These are phyloP conservation scores for Umbelopsis sp. DNA, from an alignment of 192 early-diverging fungal genomes.

Conservation along the genomic window DNA sequence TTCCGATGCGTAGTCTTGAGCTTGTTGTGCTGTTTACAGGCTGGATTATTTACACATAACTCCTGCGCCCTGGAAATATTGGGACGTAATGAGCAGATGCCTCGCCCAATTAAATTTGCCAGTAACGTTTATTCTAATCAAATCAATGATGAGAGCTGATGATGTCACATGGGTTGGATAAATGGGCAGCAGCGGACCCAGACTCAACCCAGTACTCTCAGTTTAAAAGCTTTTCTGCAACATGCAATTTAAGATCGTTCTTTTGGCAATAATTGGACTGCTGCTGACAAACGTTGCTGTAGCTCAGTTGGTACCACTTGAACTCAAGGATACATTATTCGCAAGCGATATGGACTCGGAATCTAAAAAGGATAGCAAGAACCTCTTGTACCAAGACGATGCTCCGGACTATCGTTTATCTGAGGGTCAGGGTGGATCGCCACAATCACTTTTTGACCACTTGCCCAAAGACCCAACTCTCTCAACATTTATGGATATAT, in stretches of 20 bases:
- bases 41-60: background rate
- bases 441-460: constrained; percentile 41
- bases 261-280: constrained; percentile 1
- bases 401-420: constrained; percentile 29
- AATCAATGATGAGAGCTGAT: background rate
- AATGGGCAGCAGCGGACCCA: background rate
- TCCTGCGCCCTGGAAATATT: background rate
- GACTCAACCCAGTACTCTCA: background rate
- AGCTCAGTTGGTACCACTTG: constrained; percentile 20
- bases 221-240: background rate
- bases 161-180: too few relatives aligned
- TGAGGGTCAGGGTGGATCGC: background rate
- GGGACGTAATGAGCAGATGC: too few relatives aligned
- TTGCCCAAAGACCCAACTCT: constrained; percentile 33
- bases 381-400: constrained; percentile 29
- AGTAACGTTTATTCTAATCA: background rate
- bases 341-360: background rate
- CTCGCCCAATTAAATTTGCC: background rate
- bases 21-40: too few relatives aligned
- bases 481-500: constrained; percentile 40
- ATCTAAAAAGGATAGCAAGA: background rate
- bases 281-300: constrained; percentile 16
- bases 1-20: too few relatives aligned
- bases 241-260: constrained; percentile 19
- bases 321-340: constrained; percentile 10